These are phyloP conservation scores for Nemania abortiva DNA, from an alignment of 2,329 filamentous ascomycete genomes.

Conservation along the genomic window DNA sequence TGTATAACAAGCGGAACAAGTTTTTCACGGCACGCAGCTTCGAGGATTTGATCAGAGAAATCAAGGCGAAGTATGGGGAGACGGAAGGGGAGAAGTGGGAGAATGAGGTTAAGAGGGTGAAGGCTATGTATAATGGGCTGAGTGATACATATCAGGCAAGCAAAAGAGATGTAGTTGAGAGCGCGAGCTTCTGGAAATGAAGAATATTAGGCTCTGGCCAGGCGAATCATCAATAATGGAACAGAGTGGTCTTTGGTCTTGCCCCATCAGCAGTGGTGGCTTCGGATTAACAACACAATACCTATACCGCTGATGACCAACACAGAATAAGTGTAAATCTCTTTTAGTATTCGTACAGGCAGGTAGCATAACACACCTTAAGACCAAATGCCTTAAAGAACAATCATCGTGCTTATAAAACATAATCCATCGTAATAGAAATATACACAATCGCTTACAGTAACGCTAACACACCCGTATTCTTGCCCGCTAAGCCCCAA, in stretches of 20 bases:
- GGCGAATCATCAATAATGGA: background rate
- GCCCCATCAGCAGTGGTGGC: too few species aligned
- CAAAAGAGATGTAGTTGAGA: constrained; percentile 58
- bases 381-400: too few species aligned
- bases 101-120: constrained; percentile 61
- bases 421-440: too few species aligned
- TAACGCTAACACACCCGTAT: too few species aligned
- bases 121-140: constrained; percentile 60
- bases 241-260: background rate
- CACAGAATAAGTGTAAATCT: too few species aligned
- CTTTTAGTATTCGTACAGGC: too few species aligned
- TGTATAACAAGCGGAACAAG: constrained; percentile 69
- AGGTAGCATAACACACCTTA: too few species aligned
- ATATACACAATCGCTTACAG: too few species aligned
- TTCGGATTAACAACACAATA: too few species aligned
- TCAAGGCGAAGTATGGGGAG: constrained; percentile 53
- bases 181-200: constrained; percentile 63
- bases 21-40: constrained; percentile 64
- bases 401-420: too few species aligned
- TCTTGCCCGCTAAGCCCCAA: too few species aligned
- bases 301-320: too few species aligned
- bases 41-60: constrained; percentile 54
- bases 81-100: constrained; percentile 52
- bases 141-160: constrained; percentile 63
- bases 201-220: background rate